Percentiles rank a stretch among this genome's conserved stretches.
Evolutionary conservation across 179 eudicot genomes (phyloP).

Genomic region (Spergularia azorica): DNA sequence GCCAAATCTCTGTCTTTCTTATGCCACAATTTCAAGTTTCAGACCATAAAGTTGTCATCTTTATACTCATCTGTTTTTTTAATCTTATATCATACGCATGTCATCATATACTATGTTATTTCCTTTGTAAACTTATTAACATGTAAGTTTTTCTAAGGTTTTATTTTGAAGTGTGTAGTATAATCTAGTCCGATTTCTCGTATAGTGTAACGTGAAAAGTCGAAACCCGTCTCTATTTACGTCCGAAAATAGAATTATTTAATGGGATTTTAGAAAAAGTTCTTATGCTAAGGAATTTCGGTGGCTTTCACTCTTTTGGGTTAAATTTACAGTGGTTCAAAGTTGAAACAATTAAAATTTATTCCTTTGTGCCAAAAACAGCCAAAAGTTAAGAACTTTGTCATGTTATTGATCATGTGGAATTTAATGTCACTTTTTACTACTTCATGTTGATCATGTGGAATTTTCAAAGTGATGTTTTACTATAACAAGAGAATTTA

Average conservation of each 20-base stretch:
- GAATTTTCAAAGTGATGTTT: conserved; percentile 5
- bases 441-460: conserved; percentile 9
- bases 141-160: background rate
- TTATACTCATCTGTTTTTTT: background rate
- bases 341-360: background rate
- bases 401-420: conserved; percentile 18
- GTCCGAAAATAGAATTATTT: no score
- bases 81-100: background rate
- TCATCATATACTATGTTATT: background rate
- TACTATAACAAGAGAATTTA: background rate
- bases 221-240: no score
- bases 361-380: background rate
- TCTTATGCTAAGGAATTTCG: background rate
- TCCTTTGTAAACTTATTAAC: background rate
- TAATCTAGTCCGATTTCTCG: no score
- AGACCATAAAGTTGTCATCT: conserved; percentile 5
- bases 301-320: background rate
- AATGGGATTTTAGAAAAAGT: background rate
- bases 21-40: conserved; percentile 6
- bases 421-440: background rate
- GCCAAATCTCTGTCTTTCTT: conserved; percentile 8
- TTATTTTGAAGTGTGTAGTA: background rate
- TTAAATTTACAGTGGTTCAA: background rate
- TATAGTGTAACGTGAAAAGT: no score
- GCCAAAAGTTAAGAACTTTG: background rate